Evolutionary conservation across 2,329 filamentous ascomycete species (phyloP).

Genomic region (Tolypocladium cylindrosporum): DNA sequence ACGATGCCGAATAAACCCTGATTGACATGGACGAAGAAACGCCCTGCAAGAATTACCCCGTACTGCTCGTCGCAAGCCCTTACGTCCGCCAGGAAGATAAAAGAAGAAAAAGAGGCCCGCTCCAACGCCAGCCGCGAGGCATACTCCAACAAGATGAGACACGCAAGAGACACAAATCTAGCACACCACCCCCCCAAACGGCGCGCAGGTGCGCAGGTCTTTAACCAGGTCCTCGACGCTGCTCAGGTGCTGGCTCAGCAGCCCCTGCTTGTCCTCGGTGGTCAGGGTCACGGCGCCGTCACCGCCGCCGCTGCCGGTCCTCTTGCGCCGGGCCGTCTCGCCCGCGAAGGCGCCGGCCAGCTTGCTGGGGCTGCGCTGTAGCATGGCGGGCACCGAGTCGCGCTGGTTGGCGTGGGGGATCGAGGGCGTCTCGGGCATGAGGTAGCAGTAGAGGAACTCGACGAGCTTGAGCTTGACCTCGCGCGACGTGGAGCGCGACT

Average conservation of each 20-base stretch:
- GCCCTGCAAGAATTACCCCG: not conserved
- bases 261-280: conserved; percentile 71
- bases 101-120: not conserved
- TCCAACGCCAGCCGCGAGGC: not conserved
- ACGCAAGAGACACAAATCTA: conserved; percentile 12
- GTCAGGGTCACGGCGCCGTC: conserved; percentile 41
- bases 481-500: conserved; percentile 71
- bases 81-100: not conserved
- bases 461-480: conserved; percentile 94
- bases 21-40: not conserved
- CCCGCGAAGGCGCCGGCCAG: conserved; percentile 44
- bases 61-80: not conserved
- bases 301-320: conserved; percentile 25
- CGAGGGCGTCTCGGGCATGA: conserved; percentile 77
- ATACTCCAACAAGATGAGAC: not conserved
- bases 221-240: conserved; percentile 79
- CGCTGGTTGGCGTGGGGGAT: conserved; percentile 38
- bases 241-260: conserved; percentile 67
- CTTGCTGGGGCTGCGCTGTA: conserved; percentile 62
- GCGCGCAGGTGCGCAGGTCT: conserved; percentile 69
- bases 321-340: conserved; percentile 17
- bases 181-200: conserved; percentile 55
- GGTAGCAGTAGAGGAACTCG: conserved; percentile 96
- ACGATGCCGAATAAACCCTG: conserved; percentile 13
- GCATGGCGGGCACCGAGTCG: conserved; percentile 37